These are phyloP conservation scores for Saposhnikovia divaricata DNA, from an alignment of 129 eudicot species.

Conservation along the genomic window DNA sequence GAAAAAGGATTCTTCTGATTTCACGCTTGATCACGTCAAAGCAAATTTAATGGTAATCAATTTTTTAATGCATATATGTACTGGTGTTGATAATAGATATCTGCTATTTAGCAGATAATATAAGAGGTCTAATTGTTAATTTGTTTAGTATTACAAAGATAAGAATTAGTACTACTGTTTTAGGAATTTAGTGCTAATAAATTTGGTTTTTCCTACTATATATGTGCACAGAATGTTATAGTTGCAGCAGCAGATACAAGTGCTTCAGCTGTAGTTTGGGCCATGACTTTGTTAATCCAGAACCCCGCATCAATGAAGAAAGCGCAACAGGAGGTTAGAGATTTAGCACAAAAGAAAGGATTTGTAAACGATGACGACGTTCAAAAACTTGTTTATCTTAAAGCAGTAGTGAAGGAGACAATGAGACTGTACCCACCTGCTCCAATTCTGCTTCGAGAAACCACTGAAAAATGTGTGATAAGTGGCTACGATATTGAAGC, in stretches of 20 bases:
- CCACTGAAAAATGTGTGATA: background rate
- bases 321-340: background rate
- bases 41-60: background rate
- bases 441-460: background rate
- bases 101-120: too few species aligned
- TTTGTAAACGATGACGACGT: background rate
- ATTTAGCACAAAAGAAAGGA: background rate
- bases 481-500: background rate
- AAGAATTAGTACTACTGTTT: too few species aligned
- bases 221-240: background rate
- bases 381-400: background rate
- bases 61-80: too few species aligned
- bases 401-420: background rate
- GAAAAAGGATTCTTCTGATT: background rate
- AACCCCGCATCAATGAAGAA: background rate
- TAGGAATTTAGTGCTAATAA: background rate
- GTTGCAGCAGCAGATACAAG: background rate
- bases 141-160: background rate
- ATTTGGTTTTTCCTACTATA: background rate
- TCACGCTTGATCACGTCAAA: background rate
- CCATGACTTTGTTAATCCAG: background rate
- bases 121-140: too few species aligned
- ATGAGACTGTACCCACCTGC: background rate
- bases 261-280: background rate
- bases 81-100: too few species aligned